Percentiles rank a stretch among this genome's conserved stretches.
phyloP scores from a whole-genome alignment of 352 stramenopile genomes.

The Globisporangium megalacanthum region DNA sequence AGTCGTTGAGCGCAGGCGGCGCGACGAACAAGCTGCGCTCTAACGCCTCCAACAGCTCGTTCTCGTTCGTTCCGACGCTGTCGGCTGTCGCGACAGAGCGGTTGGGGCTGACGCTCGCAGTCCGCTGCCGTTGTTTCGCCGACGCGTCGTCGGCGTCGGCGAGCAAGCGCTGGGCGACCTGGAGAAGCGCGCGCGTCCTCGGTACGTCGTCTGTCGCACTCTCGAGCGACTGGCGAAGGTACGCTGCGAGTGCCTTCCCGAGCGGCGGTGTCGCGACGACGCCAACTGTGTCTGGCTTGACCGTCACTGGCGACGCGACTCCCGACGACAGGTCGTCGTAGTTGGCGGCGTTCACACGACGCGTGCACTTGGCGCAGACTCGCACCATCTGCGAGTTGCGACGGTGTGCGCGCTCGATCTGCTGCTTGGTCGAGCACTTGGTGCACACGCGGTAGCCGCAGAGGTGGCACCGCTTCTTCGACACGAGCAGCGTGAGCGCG shows the following conservation, averaged over 20 bases:
- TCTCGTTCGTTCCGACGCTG: slow-evolving; percentile 1
- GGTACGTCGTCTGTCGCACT: slow-evolving; percentile 19
- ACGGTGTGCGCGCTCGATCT: slow-evolving; percentile 27
- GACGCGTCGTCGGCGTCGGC: slow-evolving; percentile 17
- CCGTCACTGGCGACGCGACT: slow-evolving; percentile 13
- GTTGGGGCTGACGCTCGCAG: slow-evolving; percentile 6
- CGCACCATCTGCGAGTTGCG: slow-evolving; percentile 14
- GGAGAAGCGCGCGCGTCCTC: slow-evolving; percentile 25
- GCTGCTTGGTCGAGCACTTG: slow-evolving; percentile 32
- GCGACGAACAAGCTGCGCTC: slow-evolving; percentile 16
- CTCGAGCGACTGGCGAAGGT: slow-evolving; percentile 40
- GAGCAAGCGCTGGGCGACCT: slow-evolving; percentile 45
- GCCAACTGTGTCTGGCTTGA: slow-evolving; percentile 17
- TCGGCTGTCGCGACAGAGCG: background rate
- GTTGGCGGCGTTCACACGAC: slow-evolving; percentile 47
- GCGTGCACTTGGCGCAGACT: slow-evolving; percentile 50
- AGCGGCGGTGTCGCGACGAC: slow-evolving; percentile 12
- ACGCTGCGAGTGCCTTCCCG: slow-evolving; percentile 23
- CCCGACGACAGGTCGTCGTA: slow-evolving; percentile 33
- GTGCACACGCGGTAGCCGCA: slow-evolving; percentile 58
- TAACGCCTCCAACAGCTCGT: slow-evolving; percentile 18
- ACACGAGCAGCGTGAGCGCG: slow-evolving; percentile 14
- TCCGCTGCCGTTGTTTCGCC: background rate
- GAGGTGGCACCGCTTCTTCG: slow-evolving; percentile 46
- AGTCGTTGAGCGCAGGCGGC: slow-evolving; percentile 20